These are phyloP conservation scores for Hemisphaericaspora nanyangensis DNA, from an alignment of 805 yeast species.

Conservation along the genomic window DNA sequence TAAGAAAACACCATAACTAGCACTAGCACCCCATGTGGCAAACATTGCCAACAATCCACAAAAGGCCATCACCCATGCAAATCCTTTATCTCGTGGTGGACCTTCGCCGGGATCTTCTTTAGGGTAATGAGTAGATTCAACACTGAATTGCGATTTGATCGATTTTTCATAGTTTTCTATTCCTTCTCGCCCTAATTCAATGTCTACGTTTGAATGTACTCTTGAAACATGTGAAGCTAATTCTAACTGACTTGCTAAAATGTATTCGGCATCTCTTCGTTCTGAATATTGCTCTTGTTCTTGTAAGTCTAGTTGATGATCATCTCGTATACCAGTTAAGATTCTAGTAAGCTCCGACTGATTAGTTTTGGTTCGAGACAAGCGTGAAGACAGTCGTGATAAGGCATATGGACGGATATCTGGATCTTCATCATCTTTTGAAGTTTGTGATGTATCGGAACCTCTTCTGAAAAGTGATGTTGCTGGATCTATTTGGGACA, in stretches of 20 bases:
- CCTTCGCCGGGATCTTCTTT: slow-evolving; percentile 4
- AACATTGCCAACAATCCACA: slow-evolving; percentile 44
- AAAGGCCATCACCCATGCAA: slow-evolving; percentile 50
- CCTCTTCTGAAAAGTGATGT: not conserved
- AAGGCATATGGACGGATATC: not conserved
- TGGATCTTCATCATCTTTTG: not conserved
- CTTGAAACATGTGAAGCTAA: slow-evolving; percentile 6
- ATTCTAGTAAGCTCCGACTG: slow-evolving; percentile 15
- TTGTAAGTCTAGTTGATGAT: slow-evolving; percentile 14
- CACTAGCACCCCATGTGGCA: slow-evolving; percentile 57
- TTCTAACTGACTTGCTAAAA: slow-evolving; percentile 17
- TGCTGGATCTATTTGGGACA: not conserved
- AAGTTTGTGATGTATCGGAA: not conserved
- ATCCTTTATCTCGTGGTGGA: slow-evolving; percentile 43
- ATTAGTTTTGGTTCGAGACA: slow-evolving; percentile 9
- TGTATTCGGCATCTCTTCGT: slow-evolving; percentile 11
- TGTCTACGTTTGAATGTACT: slow-evolving; percentile 3
- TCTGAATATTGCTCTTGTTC: slow-evolving; percentile 10
- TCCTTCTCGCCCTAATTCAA: slow-evolving; percentile 3
- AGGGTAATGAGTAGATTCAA: not conserved
- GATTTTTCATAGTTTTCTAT: slow-evolving; percentile 2
- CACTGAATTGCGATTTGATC: not conserved
- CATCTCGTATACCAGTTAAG: slow-evolving; percentile 20
- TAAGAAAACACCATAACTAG: slow-evolving; percentile 57
- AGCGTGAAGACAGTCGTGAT: not conserved